Conservation (phyloP, 306 rosid species). For the Trifolium fragiferum region DNA sequence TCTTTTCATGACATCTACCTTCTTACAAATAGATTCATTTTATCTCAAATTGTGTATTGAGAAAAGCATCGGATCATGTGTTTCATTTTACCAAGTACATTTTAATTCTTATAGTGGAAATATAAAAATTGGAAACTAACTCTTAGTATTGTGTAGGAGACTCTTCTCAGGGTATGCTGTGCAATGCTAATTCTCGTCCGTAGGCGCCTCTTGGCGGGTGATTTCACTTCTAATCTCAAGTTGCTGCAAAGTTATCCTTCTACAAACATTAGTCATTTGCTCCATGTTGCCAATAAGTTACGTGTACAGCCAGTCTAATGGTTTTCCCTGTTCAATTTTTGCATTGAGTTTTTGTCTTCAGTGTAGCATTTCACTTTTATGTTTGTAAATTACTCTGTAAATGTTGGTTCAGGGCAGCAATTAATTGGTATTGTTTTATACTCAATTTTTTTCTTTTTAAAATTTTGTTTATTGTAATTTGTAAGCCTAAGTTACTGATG, state of each 20-base stretch:
- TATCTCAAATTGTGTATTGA: constrained; percentile 32
- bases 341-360: constrained; percentile 23
- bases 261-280: constrained; percentile 88
- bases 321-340: constrained; percentile 12
- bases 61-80: constrained; percentile 18
- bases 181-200: constrained; percentile 92
- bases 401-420: constrained; percentile 54
- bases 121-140: constrained; percentile 41
- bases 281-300: constrained; percentile 91
- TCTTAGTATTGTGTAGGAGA: constrained; percentile 65
- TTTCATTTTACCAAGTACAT: constrained; percentile 13
- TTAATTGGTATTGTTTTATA: neutral
- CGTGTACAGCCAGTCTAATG: constrained; percentile 69
- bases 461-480: constrained; percentile 18
- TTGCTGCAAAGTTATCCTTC: constrained; percentile 87
- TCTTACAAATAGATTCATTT: constrained; percentile 25
- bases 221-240: constrained; percentile 97
- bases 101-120: constrained; percentile 16
- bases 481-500: neutral
- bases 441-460: neutral
- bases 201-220: constrained; percentile 91
- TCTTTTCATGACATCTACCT: constrained; percentile 16
- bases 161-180: constrained; percentile 89
- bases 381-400: constrained; percentile 64
- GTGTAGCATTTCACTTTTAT: constrained; percentile 31